These are phyloP conservation scores for Cladochytrium replicatum DNA, from an alignment of 192 early-diverging fungal genomes.

Conservation along the genomic window DNA sequence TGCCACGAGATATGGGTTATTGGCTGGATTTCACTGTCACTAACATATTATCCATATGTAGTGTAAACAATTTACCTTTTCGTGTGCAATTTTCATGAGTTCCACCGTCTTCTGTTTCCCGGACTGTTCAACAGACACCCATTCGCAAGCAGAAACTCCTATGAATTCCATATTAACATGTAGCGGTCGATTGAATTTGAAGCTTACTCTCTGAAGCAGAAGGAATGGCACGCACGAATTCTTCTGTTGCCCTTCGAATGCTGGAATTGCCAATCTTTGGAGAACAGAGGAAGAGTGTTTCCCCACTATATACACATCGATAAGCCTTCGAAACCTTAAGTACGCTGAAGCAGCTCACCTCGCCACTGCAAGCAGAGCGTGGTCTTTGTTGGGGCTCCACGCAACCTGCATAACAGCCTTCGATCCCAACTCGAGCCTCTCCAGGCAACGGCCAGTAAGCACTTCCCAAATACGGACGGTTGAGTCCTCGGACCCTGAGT, in stretches of 20 bases:
- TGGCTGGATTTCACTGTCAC: constrained; percentile 14
- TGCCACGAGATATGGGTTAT: constrained; percentile 89
- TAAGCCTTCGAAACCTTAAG: no score
- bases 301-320: constrained; percentile 11
- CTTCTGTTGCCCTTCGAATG: no score
- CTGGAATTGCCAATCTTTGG: no score
- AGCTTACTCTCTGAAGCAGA: no score
- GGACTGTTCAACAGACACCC: no score
- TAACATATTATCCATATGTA: not conserved
- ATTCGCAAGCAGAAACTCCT: no score
- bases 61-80: not conserved
- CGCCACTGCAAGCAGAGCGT: constrained; percentile 70
- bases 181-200: no score
- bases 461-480: constrained; percentile 89
- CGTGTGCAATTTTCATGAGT: constrained; percentile 23
- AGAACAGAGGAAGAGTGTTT: not conserved
- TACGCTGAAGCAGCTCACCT: no score
- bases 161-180: no score
- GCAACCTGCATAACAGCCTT: constrained; percentile 60
- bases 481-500: constrained; percentile 69
- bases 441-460: constrained; percentile 74
- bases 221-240: no score
- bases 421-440: constrained; percentile 62
- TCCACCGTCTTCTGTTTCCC: constrained; percentile 34
- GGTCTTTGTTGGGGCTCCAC: constrained; percentile 80